Percentiles rank a stretch among this genome's conserved stretches.
Conservation (phyloP, 768 basidiomycete species). For the Naematelia encephala region DNA sequence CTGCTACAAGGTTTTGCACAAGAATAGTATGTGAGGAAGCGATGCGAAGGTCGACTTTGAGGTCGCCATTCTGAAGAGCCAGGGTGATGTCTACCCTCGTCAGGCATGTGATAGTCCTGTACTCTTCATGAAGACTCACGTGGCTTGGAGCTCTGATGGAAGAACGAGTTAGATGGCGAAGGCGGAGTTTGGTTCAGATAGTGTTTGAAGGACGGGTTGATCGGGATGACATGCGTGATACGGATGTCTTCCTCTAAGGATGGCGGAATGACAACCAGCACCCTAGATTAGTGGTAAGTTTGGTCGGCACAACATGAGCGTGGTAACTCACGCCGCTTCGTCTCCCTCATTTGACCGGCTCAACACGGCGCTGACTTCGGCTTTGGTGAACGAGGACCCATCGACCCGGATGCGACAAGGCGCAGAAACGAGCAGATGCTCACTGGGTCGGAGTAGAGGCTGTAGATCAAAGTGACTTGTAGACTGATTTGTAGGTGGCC, state of each 20-base stretch:
- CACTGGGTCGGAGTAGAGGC: constrained; percentile 15
- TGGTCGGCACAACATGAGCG: background rate
- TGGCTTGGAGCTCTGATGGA: constrained; percentile 36
- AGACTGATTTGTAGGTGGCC: background rate
- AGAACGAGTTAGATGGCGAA: constrained; percentile 39
- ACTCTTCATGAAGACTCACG: too few species aligned
- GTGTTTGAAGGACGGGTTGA: constrained; percentile 25
- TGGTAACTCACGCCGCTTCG: constrained; percentile 13
- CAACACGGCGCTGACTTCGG: constrained; percentile 11
- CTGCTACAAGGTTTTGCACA: constrained; percentile 27
- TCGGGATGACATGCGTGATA: constrained; percentile 23
- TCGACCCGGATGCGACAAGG: constrained; percentile 22
- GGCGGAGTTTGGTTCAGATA: constrained; percentile 35
- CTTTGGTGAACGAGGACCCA: constrained; percentile 13
- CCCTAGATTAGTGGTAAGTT: constrained; percentile 6
- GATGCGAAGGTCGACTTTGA: constrained; percentile 27
- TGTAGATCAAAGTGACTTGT: constrained; percentile 9
- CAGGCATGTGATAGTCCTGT: constrained; percentile 1
- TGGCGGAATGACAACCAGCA: constrained; percentile 20
- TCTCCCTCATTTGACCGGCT: background rate
- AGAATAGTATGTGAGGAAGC: constrained; percentile 20
- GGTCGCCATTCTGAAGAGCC: constrained; percentile 10
- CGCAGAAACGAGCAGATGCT: constrained; percentile 13
- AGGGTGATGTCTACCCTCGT: constrained; percentile 29
- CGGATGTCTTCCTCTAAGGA: background rate